Percentiles rank a stretch among this genome's conserved stretches.
Conservation (phyloP, 176 grass and related monocot genomes). For the Stipa capillata region DNA sequence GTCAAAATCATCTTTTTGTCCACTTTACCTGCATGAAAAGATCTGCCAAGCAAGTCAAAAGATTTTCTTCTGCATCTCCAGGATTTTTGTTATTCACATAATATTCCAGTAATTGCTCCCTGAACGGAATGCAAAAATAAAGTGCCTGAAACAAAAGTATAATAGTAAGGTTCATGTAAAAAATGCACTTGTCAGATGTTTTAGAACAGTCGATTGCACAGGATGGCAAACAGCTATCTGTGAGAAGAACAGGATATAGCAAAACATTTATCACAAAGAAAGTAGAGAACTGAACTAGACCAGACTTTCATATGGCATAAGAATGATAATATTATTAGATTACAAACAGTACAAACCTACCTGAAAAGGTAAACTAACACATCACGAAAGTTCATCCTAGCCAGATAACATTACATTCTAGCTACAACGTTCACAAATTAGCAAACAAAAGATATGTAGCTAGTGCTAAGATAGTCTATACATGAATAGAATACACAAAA, state of each 20-base stretch:
- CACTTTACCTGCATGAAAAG: conserved; percentile 93
- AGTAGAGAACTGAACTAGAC: background rate
- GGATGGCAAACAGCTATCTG: background rate
- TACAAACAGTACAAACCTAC: background rate
- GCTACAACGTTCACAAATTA: background rate
- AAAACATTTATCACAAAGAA: background rate
- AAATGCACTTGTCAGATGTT: background rate
- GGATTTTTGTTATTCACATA: conserved; percentile 63
- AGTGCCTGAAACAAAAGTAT: conserved; percentile 72
- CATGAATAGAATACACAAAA: background rate
- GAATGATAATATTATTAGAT: background rate
- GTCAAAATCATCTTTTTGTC: background rate
- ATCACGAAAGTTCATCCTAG: background rate
- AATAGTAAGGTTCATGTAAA: conserved; percentile 12
- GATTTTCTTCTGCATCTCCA: conserved; percentile 73
- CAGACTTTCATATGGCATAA: background rate
- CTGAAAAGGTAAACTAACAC: background rate
- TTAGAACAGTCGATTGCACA: background rate
- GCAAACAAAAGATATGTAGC: background rate
- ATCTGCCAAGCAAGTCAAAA: conserved; percentile 94
- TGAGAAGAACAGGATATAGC: background rate
- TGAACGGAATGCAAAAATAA: conserved; percentile 92
- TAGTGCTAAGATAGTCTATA: background rate
- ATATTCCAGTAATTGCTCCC: conserved; percentile 84
- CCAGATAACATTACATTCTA: background rate